Conservation (phyloP, 129 eudicot genomes). For the Logfia minima region DNA sequence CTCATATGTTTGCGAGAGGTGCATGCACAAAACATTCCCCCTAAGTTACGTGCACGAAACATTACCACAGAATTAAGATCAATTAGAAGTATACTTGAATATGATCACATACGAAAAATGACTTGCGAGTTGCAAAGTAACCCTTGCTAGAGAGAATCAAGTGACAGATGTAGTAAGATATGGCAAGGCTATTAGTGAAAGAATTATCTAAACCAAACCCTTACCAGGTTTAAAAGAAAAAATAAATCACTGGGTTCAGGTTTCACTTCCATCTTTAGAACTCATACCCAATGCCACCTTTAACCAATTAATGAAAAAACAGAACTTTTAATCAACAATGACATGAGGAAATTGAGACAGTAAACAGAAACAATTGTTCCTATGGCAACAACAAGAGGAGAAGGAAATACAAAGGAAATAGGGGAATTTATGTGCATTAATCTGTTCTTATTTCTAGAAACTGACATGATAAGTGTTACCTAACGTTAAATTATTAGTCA, state of each 20-base stretch:
- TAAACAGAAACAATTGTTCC: no score
- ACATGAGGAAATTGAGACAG: no score
- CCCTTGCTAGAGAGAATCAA: neutral
- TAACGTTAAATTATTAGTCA: slow-evolving; percentile 10
- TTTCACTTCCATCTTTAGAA: no score
- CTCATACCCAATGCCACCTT: no score
- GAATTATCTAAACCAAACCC: neutral
- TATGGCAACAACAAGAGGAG: neutral
- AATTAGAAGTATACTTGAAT: neutral
- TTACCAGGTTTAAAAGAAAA: neutral
- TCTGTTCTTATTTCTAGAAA: slow-evolving; percentile 7
- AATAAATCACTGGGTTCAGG: neutral
- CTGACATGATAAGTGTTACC: neutral
- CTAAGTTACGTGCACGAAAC: no score
- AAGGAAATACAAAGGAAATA: neutral
- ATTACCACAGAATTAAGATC: neutral
- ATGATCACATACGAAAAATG: neutral
- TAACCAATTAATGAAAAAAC: no score
- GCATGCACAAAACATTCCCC: no score
- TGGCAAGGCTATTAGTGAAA: no score
- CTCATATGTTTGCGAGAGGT: no score
- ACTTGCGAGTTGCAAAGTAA: neutral
- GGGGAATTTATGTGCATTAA: neutral
- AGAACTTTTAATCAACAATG: no score
- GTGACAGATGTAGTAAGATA: no score